Evolutionary conservation across 177 flowering plant species (phyloP), one percentile per base, ranked within the genome.

Genomic region (Vitis hybrid): DNA sequence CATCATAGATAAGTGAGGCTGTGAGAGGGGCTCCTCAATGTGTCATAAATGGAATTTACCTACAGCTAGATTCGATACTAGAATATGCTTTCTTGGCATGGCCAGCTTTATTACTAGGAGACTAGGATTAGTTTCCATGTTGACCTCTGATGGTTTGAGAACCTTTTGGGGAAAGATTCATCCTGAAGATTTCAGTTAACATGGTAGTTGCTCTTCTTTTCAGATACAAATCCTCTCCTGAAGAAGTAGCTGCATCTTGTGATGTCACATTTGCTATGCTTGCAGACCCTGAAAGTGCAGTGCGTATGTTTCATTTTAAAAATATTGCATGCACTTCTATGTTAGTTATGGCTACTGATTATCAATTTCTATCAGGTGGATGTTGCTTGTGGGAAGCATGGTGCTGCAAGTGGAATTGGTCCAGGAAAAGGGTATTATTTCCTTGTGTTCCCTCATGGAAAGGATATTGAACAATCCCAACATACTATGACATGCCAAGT

Each of bases 201-300:
- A 34, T 53, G 62, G 19, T 12, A 31, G 15, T 20, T 64, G 39
- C 18, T 54, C 68, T 49, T 60, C 77, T 50, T 10, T 66, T 94
- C 97, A 69, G 98, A 70, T 90, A 89, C 75, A 80, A 82, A 73
- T 64, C 97, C 20, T 83, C 94, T 56, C 98, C 98, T 13, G 84
- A 85, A 69, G 97, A 92, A 85, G 97, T 94, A 22, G 89, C 97
- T 52, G 93, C 93, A 66, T 79, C 86, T 60, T 94, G 97, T 78
- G 98, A 94, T 80, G 82, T 94, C 73, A 94, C 94, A 76, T 90
- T 94, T 81, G 91, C 97, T 60, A 90, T 94, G 97, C 98, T 92
- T 66, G 93, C 98, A 69, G 98, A 92, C 81, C 98, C 98, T 67
- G 86, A 89, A 78, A 92, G 98, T 84, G 97, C 97, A 74, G 98